phyloP scores from a whole-genome alignment of 495 filamentous ascomycete species.

The Penicillium robsamsonii region DNA sequence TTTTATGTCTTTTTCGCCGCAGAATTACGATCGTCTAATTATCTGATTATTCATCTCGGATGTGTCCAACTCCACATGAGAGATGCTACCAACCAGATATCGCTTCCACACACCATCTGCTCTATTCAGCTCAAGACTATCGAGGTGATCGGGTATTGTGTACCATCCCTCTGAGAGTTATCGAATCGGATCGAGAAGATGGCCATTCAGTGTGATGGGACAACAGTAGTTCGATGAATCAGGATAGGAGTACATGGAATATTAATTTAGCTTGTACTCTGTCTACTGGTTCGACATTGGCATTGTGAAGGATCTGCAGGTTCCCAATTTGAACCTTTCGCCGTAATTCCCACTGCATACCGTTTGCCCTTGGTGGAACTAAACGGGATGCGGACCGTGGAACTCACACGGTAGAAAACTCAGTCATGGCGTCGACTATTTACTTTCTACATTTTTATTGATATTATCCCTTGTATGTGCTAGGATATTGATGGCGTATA shows the following conservation, averaged over 20 bases:
- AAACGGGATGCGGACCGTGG: slow-evolving; percentile 7
- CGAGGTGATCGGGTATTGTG: neutral
- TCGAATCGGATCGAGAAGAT: slow-evolving; percentile 6
- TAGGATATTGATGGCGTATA: neutral
- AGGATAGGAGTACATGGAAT: neutral
- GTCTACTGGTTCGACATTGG: slow-evolving; percentile 3
- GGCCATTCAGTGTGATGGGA: neutral
- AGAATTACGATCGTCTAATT: neutral
- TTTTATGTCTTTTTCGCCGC: neutral
- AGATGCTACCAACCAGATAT: neutral
- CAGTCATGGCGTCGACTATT: neutral
- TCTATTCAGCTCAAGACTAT: slow-evolving; percentile 1
- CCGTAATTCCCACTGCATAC: neutral
- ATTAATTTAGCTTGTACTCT: neutral
- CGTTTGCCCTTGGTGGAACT: neutral
- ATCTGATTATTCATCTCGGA: neutral
- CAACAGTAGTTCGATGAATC: neutral
- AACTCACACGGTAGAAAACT: slow-evolving; percentile 3
- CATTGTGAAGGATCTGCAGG: slow-evolving; percentile 10
- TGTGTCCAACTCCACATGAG: neutral
- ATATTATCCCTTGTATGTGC: neutral
- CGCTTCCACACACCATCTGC: neutral
- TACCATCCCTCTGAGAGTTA: neutral
- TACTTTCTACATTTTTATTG: neutral
- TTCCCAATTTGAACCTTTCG: slow-evolving; percentile 5